Conservation (phyloP, 2,329 filamentous ascomycete species). For the Fusarium tanahbumbuense region DNA sequence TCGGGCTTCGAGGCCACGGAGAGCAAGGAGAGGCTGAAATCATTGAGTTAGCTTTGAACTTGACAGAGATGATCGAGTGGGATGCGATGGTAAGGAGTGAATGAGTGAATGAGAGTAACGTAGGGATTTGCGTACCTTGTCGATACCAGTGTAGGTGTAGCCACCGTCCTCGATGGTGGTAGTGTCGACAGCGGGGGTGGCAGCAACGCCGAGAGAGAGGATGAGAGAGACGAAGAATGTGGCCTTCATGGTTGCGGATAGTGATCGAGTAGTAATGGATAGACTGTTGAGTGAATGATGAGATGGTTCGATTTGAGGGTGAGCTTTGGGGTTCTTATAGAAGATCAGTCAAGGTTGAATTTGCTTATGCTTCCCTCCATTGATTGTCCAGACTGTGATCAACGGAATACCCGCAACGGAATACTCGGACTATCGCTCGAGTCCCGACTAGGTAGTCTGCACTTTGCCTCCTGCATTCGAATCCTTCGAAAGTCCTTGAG, state of each 20-base stretch:
- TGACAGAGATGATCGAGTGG: too few species aligned
- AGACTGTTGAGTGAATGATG: neutral
- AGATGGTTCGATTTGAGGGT: neutral
- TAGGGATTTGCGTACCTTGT: constrained; percentile 14
- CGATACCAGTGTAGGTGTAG: constrained; percentile 13
- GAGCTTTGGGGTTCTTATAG: neutral
- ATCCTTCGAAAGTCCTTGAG: constrained; percentile 11
- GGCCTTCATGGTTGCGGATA: constrained; percentile 10
- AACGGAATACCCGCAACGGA: neutral
- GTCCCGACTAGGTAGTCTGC: neutral
- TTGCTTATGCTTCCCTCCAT: neutral
- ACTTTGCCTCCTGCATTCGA: constrained; percentile 7
- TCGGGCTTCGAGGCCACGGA: constrained; percentile 18
- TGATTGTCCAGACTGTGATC: accelerated
- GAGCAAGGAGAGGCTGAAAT: neutral
- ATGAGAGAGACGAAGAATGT: constrained; percentile 7
- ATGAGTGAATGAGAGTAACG: too few species aligned
- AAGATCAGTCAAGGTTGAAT: accelerated
- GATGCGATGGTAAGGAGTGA: too few species aligned
- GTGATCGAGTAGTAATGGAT: neutral
- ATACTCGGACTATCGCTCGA: neutral
- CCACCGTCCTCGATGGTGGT: constrained; percentile 11
- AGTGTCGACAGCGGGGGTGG: constrained; percentile 3
- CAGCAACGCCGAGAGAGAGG: constrained; percentile 11
- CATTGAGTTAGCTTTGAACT: accelerated